A percentile compares a stretch with the other conserved stretches of the same genome.
Conservation (phyloP, 2,329 filamentous ascomycete genomes). For the Colletotrichum agaves region DNA sequence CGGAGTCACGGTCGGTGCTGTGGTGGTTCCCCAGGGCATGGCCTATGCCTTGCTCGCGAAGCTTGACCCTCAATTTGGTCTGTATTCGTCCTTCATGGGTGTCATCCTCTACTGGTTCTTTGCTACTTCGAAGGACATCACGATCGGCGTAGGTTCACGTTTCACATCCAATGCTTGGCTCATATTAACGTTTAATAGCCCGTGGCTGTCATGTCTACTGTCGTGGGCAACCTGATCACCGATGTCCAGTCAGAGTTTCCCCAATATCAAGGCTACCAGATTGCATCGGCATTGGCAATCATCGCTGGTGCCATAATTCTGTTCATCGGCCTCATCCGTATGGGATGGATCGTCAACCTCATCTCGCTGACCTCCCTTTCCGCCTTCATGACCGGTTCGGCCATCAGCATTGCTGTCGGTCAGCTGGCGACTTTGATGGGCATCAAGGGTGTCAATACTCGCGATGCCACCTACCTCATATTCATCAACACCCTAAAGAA, state of each 20-base stretch:
- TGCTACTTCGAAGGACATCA: slow-evolving; percentile 98
- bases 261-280: slow-evolving; percentile 68
- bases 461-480: slow-evolving; percentile 82
- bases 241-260: slow-evolving; percentile 69
- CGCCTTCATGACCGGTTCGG: slow-evolving; percentile 97
- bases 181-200: slow-evolving; percentile 62
- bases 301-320: slow-evolving; percentile 82
- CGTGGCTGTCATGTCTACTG: slow-evolving; percentile 93
- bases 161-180: background rate
- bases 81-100: slow-evolving; percentile 97
- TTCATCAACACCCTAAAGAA: slow-evolving; percentile 85
- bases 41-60: slow-evolving; percentile 88
- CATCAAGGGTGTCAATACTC: slow-evolving; percentile 77
- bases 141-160: slow-evolving; percentile 78
- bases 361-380: slow-evolving; percentile 91
- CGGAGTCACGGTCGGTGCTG: slow-evolving; percentile 68
- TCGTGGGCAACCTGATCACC: slow-evolving; percentile 84
- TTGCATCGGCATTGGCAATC: slow-evolving; percentile 83
- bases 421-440: slow-evolving; percentile 88
- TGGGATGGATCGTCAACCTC: slow-evolving; percentile 92
- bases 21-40: slow-evolving; percentile 96
- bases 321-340: slow-evolving; percentile 80
- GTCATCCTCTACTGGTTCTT: slow-evolving; percentile 98
- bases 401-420: slow-evolving; percentile 86
- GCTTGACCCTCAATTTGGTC: slow-evolving; percentile 83